A percentile compares a stretch with the other conserved stretches of the same genome.
Conservation (phyloP, 768 basidiomycete species). For the Mycena kentingensis region DNA sequence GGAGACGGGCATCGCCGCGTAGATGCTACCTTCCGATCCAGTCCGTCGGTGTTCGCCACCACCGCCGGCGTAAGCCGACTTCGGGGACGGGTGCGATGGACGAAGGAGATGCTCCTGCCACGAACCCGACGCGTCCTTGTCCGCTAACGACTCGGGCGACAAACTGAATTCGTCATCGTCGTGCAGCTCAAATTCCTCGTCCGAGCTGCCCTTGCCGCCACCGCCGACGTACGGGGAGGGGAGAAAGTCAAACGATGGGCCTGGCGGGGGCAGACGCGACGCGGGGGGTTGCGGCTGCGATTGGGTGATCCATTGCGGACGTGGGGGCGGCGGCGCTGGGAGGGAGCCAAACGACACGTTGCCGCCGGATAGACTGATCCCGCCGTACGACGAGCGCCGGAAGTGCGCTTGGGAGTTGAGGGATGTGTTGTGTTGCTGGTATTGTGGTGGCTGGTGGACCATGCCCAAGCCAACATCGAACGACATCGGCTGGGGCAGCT, state of each 20-base stretch:
- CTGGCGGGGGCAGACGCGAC: no score
- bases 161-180: no score
- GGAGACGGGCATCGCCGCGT: neutral
- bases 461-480: slow-evolving; percentile 1
- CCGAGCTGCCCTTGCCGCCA: neutral
- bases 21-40: no score
- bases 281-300: no score
- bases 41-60: no score
- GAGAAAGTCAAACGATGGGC: neutral
- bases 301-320: neutral
- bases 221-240: neutral
- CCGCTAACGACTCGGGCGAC: no score
- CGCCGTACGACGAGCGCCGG: neutral
- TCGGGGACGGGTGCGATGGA: neutral
- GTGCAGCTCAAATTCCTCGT: neutral
- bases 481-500: neutral
- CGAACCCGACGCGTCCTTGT: no score
- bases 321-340: neutral
- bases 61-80: no score
- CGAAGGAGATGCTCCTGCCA: neutral
- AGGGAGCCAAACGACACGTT: neutral
- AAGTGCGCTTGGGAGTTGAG: no score
- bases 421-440: neutral
- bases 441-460: neutral
- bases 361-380: neutral